Evolutionary conservation across 345 rosid genomes (phyloP).

Genomic region (Eucalyptus pauciflora): DNA sequence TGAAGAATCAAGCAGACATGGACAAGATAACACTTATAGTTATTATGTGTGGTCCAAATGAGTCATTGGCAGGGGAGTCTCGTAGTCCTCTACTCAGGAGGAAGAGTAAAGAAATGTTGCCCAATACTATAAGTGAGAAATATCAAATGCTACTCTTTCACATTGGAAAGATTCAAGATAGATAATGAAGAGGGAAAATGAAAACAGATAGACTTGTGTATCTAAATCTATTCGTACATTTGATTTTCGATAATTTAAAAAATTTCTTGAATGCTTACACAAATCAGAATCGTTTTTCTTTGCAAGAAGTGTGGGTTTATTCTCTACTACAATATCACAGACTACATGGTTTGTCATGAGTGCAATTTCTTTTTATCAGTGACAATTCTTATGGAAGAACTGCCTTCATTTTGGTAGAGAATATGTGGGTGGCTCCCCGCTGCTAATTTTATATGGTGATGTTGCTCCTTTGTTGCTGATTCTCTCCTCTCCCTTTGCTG

Average conservation of each 20-base stretch:
- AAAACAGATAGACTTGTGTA: background rate
- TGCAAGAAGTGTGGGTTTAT: background rate
- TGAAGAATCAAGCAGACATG: background rate
- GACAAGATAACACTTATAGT: background rate
- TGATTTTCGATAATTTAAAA: background rate
- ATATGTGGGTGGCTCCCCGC: background rate
- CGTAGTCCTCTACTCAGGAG: background rate
- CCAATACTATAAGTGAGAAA: background rate
- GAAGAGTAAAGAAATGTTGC: background rate
- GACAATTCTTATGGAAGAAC: background rate
- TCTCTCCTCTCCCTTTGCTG: background rate
- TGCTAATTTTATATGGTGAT: background rate
- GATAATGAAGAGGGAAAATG: background rate
- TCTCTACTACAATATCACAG: background rate
- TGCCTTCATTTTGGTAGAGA: background rate
- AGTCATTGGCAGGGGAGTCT: background rate
- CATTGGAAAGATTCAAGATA: background rate
- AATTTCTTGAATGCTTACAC: background rate
- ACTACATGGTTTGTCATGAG: background rate
- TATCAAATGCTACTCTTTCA: background rate
- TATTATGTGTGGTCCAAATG: background rate
- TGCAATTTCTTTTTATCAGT: background rate
- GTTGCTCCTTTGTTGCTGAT: background rate
- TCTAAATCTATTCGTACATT: background rate
- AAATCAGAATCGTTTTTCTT: background rate